Base-by-base conservation (phyloP, 805 yeast species). In the Limtongia smithiae region DNA sequence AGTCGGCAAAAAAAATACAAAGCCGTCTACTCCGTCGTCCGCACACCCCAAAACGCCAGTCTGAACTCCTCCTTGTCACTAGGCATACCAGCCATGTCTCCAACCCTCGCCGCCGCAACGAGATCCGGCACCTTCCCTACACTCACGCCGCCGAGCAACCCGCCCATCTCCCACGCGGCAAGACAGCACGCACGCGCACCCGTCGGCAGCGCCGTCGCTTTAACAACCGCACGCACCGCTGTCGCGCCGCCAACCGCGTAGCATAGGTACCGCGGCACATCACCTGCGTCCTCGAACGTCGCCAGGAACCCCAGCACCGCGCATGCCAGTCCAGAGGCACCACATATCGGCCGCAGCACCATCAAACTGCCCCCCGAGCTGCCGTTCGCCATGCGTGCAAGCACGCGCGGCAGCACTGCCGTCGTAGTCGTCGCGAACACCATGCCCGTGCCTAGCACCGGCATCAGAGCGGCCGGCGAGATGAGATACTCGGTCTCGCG, bases 241-340 rank as follows among this genome's bases (percentile, higher is more conserved):
- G 48, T 38, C 22, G 37, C 35, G 22, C 35, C 41, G 3, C 22
- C 28, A 24, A 44, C 6, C 3, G 37, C 36, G 46, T 41, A 48
- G 18, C 35, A 38, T 2, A 35, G 28, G 42, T 43, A 47, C 3
- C 50, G 48, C 14, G 54, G 50, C 17, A 52, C 48, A 27, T 52
- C 57, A 11, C 57, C 57, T 8, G 57, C 50, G 34, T 52, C 57
- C 14, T 45, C 51, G 38, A 52, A 34, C 18, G 57, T 49, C 5
- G 45, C 27, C 15, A 52, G 40, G 35, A 49, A 52, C 6, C 54
- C 57, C 11, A 52, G 42, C 6, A 42, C 46, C 15, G 57, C 40
- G 32, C 48, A 48, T 4, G 57, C 54, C 12, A 44, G 37, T 2
- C 50, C 57, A 22, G 47, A 38, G 15, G 47, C 20, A 14, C 57